Base-by-base conservation (phyloP, 768 basidiomycete genomes). In the Auricularia sp. region DNA sequence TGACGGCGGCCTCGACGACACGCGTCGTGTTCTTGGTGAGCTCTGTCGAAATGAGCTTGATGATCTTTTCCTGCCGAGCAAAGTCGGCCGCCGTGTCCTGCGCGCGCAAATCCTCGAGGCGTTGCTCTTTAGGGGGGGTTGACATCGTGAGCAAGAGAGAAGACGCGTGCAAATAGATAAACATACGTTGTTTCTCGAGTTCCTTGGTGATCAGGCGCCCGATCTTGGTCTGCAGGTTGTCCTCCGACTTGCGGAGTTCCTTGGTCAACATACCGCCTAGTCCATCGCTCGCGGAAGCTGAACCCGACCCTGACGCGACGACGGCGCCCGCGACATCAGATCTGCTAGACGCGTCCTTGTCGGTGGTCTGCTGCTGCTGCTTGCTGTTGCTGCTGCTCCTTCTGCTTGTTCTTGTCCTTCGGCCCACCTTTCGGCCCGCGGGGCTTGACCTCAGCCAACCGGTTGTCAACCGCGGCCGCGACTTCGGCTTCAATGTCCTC, bases 1-100 rank as follows among this genome's bases (percentile, higher is more conserved):
- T 92, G 71, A 93, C 88, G 14, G 91, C 92, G 81, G 88, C 82
- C 77, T 94, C 92, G 54, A 94, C 92, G 60, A 93, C 89, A 12
- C 90, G 83, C 10, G 90, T 91, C 11, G 91, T 93, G 69, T 93
- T 93, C 75, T 88, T 86, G 8, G 88, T 92, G 61, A 93, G 79
- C 74, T 92, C 90, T 1, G 84, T 89, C 29, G 91, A 93, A 68
- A 93, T 92, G 63, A 93, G 77, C 76, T 93, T 93, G 70, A 93
- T 77, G 66, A 93, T 90, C 74, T 89, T 91, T 76, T 94, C 92
- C 74, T 94, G 91, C 14, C 91, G 84, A 44, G 85, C 79, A 66
- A 91, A 90, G 71, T 93, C 91, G 67, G 88, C 88, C 10, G 84
- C 81, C 71, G 91, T 89, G 67, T 92, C 90, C 65, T 85, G 83